Evolutionary conservation across 1,284 basidiomycete species (phyloP).

Genomic region (Malassezia cuniculi): DNA sequence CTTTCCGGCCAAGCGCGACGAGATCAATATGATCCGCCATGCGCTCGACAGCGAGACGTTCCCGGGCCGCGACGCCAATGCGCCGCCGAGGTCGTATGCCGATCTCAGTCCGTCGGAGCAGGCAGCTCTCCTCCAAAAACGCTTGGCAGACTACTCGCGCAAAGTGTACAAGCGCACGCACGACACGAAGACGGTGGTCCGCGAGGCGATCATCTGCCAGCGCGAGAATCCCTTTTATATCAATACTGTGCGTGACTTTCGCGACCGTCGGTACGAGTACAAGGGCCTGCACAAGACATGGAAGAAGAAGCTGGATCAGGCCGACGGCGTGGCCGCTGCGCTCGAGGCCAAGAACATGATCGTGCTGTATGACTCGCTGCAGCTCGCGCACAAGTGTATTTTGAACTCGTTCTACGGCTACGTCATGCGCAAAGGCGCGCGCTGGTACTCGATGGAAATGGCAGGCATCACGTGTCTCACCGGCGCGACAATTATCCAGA

Average conservation of each 20-base stretch:
- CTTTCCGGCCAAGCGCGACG: slow-evolving; percentile 92
- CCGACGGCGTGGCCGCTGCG: slow-evolving; percentile 60
- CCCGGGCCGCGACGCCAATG: slow-evolving; percentile 64
- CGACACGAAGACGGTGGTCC: slow-evolving; percentile 87
- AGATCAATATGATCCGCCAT: slow-evolving; percentile 98
- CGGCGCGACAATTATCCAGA: slow-evolving; percentile 97
- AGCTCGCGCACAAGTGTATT: slow-evolving; percentile 98
- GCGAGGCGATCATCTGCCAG: slow-evolving; percentile 93
- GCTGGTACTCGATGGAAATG: slow-evolving; percentile 99
- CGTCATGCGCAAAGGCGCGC: slow-evolving; percentile 97
- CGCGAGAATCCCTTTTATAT: slow-evolving; percentile 99
- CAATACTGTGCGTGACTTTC: slow-evolving; percentile 90
- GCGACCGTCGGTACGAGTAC: slow-evolving; percentile 97
- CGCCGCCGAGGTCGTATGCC: slow-evolving; percentile 64
- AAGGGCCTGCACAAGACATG: slow-evolving; percentile 97
- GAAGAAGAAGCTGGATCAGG: slow-evolving; percentile 92
- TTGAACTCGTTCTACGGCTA: slow-evolving; percentile 99
- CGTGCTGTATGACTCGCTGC: slow-evolving; percentile 97
- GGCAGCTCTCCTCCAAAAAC: slow-evolving; percentile 83
- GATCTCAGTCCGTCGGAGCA: slow-evolving; percentile 80
- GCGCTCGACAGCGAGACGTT: slow-evolving; percentile 89
- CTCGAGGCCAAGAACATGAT: slow-evolving; percentile 99
- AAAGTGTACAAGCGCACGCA: slow-evolving; percentile 99
- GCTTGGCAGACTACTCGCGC: slow-evolving; percentile 91
- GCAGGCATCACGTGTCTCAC: slow-evolving; percentile 98